Evolutionary conservation across 148 eudicot genomes (phyloP), one percentile per base, ranked within the genome.

Genomic region (Tetragonia tetragonoides): DNA sequence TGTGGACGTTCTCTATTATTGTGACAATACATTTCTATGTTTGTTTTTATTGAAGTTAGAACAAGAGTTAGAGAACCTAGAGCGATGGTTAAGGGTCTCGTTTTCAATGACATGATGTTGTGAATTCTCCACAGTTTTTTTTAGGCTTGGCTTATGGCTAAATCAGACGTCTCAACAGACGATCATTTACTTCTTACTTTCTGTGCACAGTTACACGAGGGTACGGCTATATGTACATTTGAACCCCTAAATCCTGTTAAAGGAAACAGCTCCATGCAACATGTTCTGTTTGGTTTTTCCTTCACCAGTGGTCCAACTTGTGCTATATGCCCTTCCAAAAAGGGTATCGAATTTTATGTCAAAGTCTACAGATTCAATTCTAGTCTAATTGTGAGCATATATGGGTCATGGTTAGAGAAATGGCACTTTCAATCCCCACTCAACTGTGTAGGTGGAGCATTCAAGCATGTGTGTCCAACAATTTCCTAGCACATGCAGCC

Each of bases 391-490:
- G 47, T 76, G 68, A 78, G 60, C 16, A 61, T 57, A 63, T 18
- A 67, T 70, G 68, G 80, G 20, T 51, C 69, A 70, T 71, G 60
- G 75, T 70, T 78, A 61, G 75, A 51, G 69, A 70, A 44, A 61
- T 44, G 75, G 68, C 59, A n/a, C 67, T 70, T 44, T 77, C 74
- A 78, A 71, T 60, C 68, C 57, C 73, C 56, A 69, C 60, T 60
- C 38, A 59, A 41, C 75, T 21, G 70, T 70, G 75, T 69, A 78
- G 68, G 70, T 78, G 75, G 60, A 46, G 60, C 75, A 70, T 60
- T 42, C 69, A 62, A 61, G 46, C 80, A 62, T 61, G 80, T 71
- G 68, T 61, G 72, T 53, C 80, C 38, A 70, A 54, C 75, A 70
- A 57, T 70, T 61, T 70, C 46, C 24, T 18, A 34, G 75, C 80